Percentiles rank a stretch among this genome's conserved stretches.
Conservation (phyloP, 2,329 filamentous ascomycete genomes). For the Ceratocystis alfenasii region DNA sequence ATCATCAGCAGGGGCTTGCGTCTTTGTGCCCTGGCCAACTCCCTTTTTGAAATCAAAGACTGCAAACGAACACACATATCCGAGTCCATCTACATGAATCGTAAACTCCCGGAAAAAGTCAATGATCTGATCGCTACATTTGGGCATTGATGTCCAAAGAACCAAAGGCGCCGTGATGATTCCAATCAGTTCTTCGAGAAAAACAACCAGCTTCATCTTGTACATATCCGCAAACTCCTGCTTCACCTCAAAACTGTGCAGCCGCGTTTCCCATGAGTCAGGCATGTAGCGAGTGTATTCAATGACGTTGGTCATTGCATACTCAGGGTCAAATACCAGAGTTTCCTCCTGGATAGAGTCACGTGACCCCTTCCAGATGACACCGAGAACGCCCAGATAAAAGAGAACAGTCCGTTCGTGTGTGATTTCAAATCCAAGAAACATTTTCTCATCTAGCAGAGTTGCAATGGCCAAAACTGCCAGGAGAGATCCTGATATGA, state of each 20-base stretch:
- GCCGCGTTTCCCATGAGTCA: slow-evolving; percentile 70
- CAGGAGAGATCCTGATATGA: slow-evolving; percentile 74
- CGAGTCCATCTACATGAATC: slow-evolving; percentile 88
- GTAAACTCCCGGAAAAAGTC: slow-evolving; percentile 99
- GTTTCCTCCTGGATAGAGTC: slow-evolving; percentile 81
- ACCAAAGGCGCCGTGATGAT: slow-evolving; percentile 88
- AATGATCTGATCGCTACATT: slow-evolving; percentile 81
- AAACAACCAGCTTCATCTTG: slow-evolving; percentile 83
- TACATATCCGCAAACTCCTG: slow-evolving; percentile 82
- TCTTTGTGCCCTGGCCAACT: slow-evolving; percentile 35
- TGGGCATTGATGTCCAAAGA: slow-evolving; percentile 73
- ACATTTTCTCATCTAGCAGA: slow-evolving; percentile 79
- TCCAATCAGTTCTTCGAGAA: slow-evolving; percentile 81
- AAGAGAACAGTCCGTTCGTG: slow-evolving; percentile 80
- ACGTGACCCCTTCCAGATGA: slow-evolving; percentile 70
- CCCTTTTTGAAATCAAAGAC: slow-evolving; percentile 94
- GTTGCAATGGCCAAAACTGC: slow-evolving; percentile 76
- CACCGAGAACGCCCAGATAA: slow-evolving; percentile 72
- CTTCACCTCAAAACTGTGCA: slow-evolving; percentile 92
- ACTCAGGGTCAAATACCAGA: slow-evolving; percentile 82
- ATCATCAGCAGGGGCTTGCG: slow-evolving; percentile 35
- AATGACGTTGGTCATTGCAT: slow-evolving; percentile 75
- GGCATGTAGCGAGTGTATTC: slow-evolving; percentile 89
- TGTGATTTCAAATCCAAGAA: slow-evolving; percentile 84
- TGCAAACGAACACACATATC: slow-evolving; percentile 93